Evolutionary conservation across 1,139 yeast genomes (phyloP).

Genomic region (Zygotorulaspora mrakii): DNA sequence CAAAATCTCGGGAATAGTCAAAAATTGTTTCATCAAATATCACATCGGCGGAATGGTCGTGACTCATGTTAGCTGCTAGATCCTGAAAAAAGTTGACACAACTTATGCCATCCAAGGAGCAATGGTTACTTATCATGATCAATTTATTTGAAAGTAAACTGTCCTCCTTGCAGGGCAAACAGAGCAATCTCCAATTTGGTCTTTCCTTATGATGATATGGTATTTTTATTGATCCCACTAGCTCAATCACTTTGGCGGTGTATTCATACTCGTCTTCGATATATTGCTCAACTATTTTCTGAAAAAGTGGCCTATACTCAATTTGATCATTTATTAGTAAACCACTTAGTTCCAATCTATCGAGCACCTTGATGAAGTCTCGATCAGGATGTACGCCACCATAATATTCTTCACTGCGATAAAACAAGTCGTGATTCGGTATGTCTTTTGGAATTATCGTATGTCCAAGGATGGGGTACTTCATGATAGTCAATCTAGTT

Average conservation of each 20-base stretch:
- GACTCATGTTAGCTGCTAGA: slow-evolving; percentile 14
- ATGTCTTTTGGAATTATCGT: slow-evolving; percentile 23
- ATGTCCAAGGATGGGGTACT: slow-evolving; percentile 24
- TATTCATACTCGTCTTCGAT: slow-evolving; percentile 16
- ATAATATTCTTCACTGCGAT: slow-evolving; percentile 24
- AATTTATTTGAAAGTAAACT: slow-evolving; percentile 11
- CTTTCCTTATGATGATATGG: slow-evolving; percentile 20
- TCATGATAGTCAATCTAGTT: slow-evolving; percentile 20
- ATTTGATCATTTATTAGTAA: slow-evolving; percentile 26
- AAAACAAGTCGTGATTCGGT: slow-evolving; percentile 20
- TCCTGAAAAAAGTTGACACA: slow-evolving; percentile 27
- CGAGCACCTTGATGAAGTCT: slow-evolving; percentile 26
- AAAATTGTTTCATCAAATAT: slow-evolving; percentile 8
- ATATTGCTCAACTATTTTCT: slow-evolving; percentile 15
- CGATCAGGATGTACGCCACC: slow-evolving; percentile 22
- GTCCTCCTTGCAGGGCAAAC: slow-evolving; percentile 15
- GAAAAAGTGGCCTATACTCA: slow-evolving; percentile 16
- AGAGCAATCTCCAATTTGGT: slow-evolving; percentile 30
- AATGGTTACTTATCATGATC: slow-evolving; percentile 27
- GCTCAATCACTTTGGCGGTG: slow-evolving; percentile 17
- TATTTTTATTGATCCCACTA: slow-evolving; percentile 18
- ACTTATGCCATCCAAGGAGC: slow-evolving; percentile 27
- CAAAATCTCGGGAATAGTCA: slow-evolving; percentile 19
- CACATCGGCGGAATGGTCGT: slow-evolving; percentile 2
- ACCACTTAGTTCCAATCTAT: slow-evolving; percentile 19